A percentile compares a stretch with the other conserved stretches of the same genome.
These are phyloP conservation scores for Penicillium dipodomyicola DNA, from an alignment of 495 filamentous ascomycete genomes.

Conservation along the genomic window DNA sequence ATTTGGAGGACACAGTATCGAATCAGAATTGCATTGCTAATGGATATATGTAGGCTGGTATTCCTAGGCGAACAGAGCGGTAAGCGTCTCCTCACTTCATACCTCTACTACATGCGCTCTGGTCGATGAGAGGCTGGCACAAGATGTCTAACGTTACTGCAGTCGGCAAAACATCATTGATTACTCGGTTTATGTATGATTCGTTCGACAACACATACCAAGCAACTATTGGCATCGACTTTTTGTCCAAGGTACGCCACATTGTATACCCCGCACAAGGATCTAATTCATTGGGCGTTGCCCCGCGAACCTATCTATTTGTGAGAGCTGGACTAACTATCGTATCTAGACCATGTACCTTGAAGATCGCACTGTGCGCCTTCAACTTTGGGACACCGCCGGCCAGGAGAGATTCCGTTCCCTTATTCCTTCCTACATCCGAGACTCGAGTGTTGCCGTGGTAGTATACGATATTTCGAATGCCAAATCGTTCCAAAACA, in stretches of 20 bases:
- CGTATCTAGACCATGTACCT: constrained; percentile 89
- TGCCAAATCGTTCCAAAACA: constrained; percentile 94
- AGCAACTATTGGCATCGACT: constrained; percentile 98
- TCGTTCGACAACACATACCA: constrained; percentile 99
- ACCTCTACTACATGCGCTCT: neutral
- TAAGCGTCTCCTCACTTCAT: constrained; percentile 41
- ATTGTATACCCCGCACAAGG: constrained; percentile 9
- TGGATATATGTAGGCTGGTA: constrained; percentile 63
- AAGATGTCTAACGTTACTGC: constrained; percentile 16
- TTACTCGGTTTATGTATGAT: constrained; percentile 99
- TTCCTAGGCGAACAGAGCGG: constrained; percentile 98
- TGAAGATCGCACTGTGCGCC: constrained; percentile 93
- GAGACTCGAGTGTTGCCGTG: constrained; percentile 93
- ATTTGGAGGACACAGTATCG: neutral
- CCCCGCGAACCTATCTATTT: neutral
- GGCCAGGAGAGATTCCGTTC: constrained; percentile 97
- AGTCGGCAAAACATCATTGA: constrained; percentile 98
- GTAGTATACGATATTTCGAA: constrained; percentile 99
- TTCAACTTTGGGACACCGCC: constrained; percentile 98
- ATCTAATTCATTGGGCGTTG: neutral
- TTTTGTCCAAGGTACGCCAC: constrained; percentile 82
- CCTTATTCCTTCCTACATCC: constrained; percentile 96
- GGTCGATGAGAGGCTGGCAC: constrained; percentile 1
- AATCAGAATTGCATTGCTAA: constrained; percentile 17
- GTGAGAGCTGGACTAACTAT: constrained; percentile 7